These are phyloP conservation scores for Cotoneaster glaucophyllus DNA, from an alignment of 306 rosid species.

Conservation along the genomic window DNA sequence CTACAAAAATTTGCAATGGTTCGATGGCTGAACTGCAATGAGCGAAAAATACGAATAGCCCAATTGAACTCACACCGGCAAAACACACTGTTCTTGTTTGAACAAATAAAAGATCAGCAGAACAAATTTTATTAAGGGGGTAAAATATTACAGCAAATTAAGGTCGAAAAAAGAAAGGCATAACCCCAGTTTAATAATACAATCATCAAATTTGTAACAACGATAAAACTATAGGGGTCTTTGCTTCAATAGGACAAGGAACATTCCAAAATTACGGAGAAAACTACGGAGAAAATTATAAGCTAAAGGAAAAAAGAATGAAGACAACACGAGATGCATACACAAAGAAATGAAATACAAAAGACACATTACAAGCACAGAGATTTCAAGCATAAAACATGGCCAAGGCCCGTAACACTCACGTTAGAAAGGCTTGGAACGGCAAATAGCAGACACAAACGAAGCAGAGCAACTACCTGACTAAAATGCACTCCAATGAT, in stretches of 20 bases:
- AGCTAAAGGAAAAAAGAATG: slow-evolving; percentile 2
- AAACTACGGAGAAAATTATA: too few species aligned
- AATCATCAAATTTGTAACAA: slow-evolving; percentile 5
- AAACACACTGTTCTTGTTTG: neutral
- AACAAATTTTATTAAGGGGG: neutral
- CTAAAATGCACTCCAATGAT: slow-evolving; percentile 89
- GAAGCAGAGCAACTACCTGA: slow-evolving; percentile 14
- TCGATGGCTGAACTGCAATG: too few species aligned
- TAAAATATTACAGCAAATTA: neutral
- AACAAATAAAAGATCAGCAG: neutral
- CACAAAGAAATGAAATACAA: slow-evolving; percentile 42
- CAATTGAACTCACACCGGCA: too few species aligned
- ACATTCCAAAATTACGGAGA: neutral
- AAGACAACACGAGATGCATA: slow-evolving; percentile 17
- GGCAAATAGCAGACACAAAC: slow-evolving; percentile 11
- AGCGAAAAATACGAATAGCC: rapidly evolving
- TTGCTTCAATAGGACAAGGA: slow-evolving; percentile 1
- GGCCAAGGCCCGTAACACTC: slow-evolving; percentile 21
- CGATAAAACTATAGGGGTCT: neutral
- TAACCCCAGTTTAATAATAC: slow-evolving; percentile 7
- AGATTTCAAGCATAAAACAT: slow-evolving; percentile 25
- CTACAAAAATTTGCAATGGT: too few species aligned
- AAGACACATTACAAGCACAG: slow-evolving; percentile 46
- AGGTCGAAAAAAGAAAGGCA: neutral
- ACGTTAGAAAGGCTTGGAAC: slow-evolving; percentile 20